Base-by-base conservation (phyloP, 2,329 filamentous ascomycete species). In the Aspergillus fumigatus region DNA sequence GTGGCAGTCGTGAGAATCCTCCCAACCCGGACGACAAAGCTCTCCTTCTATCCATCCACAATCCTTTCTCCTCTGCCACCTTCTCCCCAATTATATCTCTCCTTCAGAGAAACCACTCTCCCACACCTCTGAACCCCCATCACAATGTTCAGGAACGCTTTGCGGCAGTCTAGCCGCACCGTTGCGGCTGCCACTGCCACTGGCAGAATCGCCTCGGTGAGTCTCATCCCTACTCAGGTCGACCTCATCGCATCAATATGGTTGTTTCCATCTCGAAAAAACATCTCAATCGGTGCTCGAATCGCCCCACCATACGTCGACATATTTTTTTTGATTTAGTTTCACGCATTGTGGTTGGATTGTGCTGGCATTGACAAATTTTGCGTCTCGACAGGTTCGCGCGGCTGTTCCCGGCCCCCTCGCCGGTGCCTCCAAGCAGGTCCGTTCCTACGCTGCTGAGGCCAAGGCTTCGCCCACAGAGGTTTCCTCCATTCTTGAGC, bases 401-500 rank as follows among this genome's bases (percentile, higher is more conserved):
- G 88, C 88, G 84, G 88, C 87, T 83, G 84, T 86, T 82, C 90
- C 92, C 77, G 87, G 85, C 77, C 83, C 84, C 78, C 81, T 88
- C 83, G 88, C 86, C 82, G 82, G 84, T 73, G 80, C 82, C 70
- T 80, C 85, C 69, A 82, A 88, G 77, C 86, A 89, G 77, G 79
- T 87, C 78, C 90, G 94, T 81, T 85, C 85, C 80, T 97, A 96
- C 82, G 93, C 91, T 77, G 82, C 88, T 80, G 92, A 96, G 75
- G 89, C 90, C 70, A 97, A 97, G 86, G 92, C 94, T 73, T 80
- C 92, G 60, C 94, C 94, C 71, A 99, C 93, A 73, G 94, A 99
- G 85, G 93, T 97, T 73, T 97, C 94, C 70, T 97, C 93, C 71
- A 97, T 99, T 80, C 90, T 99, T 77, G 94, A 97, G 85, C 93